Evolutionary conservation across 495 filamentous ascomycete genomes (phyloP).

Genomic region (Aspergillus asperescens): DNA sequence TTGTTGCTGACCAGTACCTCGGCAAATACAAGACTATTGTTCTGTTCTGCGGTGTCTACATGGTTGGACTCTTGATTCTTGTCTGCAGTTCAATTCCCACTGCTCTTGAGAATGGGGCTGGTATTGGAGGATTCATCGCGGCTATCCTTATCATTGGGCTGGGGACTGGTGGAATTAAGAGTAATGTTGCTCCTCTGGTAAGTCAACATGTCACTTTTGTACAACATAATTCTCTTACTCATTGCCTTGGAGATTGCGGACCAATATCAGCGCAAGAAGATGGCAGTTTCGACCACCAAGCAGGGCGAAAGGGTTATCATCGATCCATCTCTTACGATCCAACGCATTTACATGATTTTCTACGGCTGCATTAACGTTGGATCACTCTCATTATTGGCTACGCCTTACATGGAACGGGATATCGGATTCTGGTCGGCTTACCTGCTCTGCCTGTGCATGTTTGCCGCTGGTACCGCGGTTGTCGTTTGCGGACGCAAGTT

Average conservation of each 20-base stretch:
- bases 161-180: slow-evolving; percentile 70
- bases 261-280: slow-evolving; percentile 63
- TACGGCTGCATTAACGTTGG: slow-evolving; percentile 78
- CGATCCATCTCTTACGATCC: slow-evolving; percentile 67
- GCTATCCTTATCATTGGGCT: slow-evolving; percentile 45
- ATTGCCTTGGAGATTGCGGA: slow-evolving; percentile 55
- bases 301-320: slow-evolving; percentile 71
- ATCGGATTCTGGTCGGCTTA: slow-evolving; percentile 73
- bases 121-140: slow-evolving; percentile 46
- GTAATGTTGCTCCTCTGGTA: slow-evolving; percentile 50
- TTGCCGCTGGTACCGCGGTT: slow-evolving; percentile 48
- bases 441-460: slow-evolving; percentile 61
- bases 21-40: slow-evolving; percentile 68
- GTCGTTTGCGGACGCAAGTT: slow-evolving; percentile 51
- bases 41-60: slow-evolving; percentile 46
- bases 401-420: slow-evolving; percentile 60
- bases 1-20: slow-evolving; percentile 60
- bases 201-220: background rate
- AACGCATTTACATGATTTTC: slow-evolving; percentile 70
- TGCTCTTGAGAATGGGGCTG: slow-evolving; percentile 41
- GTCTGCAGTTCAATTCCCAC: slow-evolving; percentile 45
- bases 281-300: slow-evolving; percentile 46
- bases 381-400: slow-evolving; percentile 57
- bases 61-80: slow-evolving; percentile 45
- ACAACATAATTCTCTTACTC: background rate